Evolutionary conservation across 1,284 basidiomycete species (phyloP).

Genomic region (Boletus semigastroideus): DNA sequence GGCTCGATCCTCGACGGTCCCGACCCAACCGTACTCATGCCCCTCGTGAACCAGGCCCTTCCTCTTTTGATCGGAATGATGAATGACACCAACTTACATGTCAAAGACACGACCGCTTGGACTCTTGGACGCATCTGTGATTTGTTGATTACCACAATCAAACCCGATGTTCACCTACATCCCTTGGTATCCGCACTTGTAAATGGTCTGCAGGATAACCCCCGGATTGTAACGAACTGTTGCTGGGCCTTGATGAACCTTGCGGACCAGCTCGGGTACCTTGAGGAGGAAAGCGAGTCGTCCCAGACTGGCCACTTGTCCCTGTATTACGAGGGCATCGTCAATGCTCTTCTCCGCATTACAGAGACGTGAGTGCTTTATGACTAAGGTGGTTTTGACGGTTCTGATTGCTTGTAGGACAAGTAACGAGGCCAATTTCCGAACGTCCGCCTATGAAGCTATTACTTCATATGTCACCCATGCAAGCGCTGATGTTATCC

Average conservation of each 20-base stretch:
- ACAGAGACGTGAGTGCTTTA: constrained; percentile 72
- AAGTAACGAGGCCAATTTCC: constrained; percentile 89
- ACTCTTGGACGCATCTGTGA: constrained; percentile 96
- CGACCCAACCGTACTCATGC: constrained; percentile 81
- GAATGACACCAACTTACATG: constrained; percentile 80
- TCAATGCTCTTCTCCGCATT: constrained; percentile 78
- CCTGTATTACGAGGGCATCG: constrained; percentile 86
- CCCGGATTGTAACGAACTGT: constrained; percentile 90
- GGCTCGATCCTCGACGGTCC: constrained; percentile 98
- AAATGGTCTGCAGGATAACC: constrained; percentile 76
- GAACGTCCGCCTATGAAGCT: constrained; percentile 96
- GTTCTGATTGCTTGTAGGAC: constrained; percentile 45
- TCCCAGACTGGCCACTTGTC: constrained; percentile 67
- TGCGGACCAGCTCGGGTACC: constrained; percentile 76
- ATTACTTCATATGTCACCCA: constrained; percentile 86
- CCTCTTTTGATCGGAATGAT: constrained; percentile 97
- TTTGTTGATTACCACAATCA: constrained; percentile 83
- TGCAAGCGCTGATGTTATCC: constrained; percentile 79
- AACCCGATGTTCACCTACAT: constrained; percentile 87
- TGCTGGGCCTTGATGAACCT: constrained; percentile 98
- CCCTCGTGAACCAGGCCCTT: constrained; percentile 92
- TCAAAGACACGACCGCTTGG: constrained; percentile 98
- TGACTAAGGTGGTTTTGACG: not conserved
- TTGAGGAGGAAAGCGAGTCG: constrained; percentile 55
- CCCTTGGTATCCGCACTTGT: constrained; percentile 85